These are phyloP conservation scores for Dianthus caryophyllus DNA, from an alignment of 148 eudicot species.

Conservation along the genomic window DNA sequence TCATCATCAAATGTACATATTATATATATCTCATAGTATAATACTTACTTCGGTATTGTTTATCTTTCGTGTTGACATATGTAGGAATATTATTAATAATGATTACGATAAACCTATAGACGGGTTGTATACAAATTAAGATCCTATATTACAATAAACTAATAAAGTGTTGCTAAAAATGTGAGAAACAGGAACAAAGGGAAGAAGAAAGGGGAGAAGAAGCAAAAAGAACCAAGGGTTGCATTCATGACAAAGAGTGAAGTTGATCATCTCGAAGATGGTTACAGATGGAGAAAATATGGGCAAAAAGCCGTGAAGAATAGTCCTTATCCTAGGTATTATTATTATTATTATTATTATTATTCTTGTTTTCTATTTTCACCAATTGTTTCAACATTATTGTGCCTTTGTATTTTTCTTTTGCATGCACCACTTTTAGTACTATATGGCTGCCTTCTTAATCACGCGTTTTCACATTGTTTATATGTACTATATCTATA, in stretches of 20 bases:
- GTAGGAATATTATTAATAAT: no score
- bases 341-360: neutral
- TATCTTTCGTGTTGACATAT: no score
- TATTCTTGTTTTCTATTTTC: neutral
- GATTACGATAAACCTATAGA: no score
- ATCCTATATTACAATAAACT: no score
- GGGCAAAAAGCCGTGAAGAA: slow-evolving; percentile 65
- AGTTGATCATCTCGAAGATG: slow-evolving; percentile 57
- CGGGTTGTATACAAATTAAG: no score
- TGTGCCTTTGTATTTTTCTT: neutral
- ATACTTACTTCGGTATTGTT: no score
- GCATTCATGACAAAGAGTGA: slow-evolving; percentile 66
- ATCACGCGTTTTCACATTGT: slow-evolving; percentile 25
- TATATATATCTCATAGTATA: no score
- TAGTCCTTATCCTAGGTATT: slow-evolving; percentile 58
- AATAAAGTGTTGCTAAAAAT: no score
- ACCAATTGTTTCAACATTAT: neutral
- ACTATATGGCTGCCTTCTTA: neutral
- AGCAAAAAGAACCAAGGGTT: slow-evolving; percentile 39
- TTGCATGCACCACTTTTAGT: slow-evolving; percentile 4
- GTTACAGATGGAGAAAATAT: slow-evolving; percentile 59
- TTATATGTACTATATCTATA: no score
- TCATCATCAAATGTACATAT: no score
- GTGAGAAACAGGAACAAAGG: slow-evolving; percentile 18
- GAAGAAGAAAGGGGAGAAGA: slow-evolving; percentile 46